Percentiles rank a stretch among this genome's conserved stretches.
phyloP scores from a whole-genome alignment of 768 basidiomycete species.

The Podaxis sp. region DNA sequence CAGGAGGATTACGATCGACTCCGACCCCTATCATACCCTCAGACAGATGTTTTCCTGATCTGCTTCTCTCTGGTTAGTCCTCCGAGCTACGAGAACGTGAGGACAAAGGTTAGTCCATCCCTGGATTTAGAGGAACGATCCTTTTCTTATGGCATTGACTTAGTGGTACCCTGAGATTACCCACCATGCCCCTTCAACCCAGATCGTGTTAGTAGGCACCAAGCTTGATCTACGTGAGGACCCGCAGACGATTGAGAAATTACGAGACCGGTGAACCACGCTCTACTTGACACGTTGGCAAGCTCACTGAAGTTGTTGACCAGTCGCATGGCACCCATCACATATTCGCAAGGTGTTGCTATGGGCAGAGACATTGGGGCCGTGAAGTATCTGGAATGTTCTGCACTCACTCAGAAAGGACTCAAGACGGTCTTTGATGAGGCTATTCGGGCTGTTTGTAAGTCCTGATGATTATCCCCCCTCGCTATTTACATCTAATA shows the following conservation, averaged over 20 bases:
- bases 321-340: slow-evolving; percentile 93
- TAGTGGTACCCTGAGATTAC: slow-evolving; percentile 98
- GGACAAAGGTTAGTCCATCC: slow-evolving; percentile 76
- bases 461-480: slow-evolving; percentile 36
- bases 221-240: slow-evolving; percentile 98
- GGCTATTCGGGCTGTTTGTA: slow-evolving; percentile 94
- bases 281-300: slow-evolving; percentile 3
- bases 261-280: slow-evolving; percentile 75
- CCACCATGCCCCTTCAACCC: slow-evolving; percentile 94
- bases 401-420: slow-evolving; percentile 96
- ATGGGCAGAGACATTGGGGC: slow-evolving; percentile 95
- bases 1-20: slow-evolving; percentile 99
- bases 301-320: slow-evolving; percentile 11
- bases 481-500: slow-evolving; percentile 1
- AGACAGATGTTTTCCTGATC: slow-evolving; percentile 99
- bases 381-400: slow-evolving; percentile 95
- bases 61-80: slow-evolving; percentile 99
- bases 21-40: slow-evolving; percentile 96
- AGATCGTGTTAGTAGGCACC: slow-evolving; percentile 92
- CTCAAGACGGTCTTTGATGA: slow-evolving; percentile 99
- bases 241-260: slow-evolving; percentile 86
- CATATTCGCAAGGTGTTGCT: slow-evolving; percentile 85
- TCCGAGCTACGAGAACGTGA: slow-evolving; percentile 97
- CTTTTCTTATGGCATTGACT: slow-evolving; percentile 17
- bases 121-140: slow-evolving; percentile 1